Percentiles rank a stretch among this genome's conserved stretches.
These are phyloP conservation scores for Talaromyces adpressus DNA, from an alignment of 495 filamentous ascomycete species.

Conservation along the genomic window DNA sequence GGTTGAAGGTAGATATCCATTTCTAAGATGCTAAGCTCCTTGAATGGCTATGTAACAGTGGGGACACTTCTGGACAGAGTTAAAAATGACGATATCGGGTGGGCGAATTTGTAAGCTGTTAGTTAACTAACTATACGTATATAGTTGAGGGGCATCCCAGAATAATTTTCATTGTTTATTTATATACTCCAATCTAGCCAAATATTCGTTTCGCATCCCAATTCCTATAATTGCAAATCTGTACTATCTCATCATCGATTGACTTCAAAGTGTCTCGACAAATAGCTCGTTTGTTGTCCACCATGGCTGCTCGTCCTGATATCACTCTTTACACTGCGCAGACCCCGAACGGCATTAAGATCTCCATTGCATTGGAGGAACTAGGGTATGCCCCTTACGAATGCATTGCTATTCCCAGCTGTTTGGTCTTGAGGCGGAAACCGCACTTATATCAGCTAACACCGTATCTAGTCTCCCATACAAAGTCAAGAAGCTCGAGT, in stretches of 20 bases:
- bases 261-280: neutral
- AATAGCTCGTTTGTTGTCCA: neutral
- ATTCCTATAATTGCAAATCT: neutral
- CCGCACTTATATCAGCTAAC: neutral
- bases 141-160: neutral
- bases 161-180: neutral
- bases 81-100: neutral
- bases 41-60: neutral
- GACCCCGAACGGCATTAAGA: constrained; percentile 60
- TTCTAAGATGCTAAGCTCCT: neutral
- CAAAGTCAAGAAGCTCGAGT: constrained; percentile 57
- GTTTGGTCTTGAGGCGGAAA: neutral
- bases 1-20: neutral
- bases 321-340: constrained; percentile 44
- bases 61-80: neutral
- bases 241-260: neutral
- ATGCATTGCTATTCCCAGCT: neutral
- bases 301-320: constrained; percentile 18
- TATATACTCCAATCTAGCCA: neutral
- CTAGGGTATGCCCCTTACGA: constrained; percentile 39
- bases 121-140: too few species aligned
- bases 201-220: neutral
- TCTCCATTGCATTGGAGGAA: constrained; percentile 87
- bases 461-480: constrained; percentile 44
- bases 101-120: constrained; percentile 3